phyloP scores from a whole-genome alignment of 164 flowering plant species.

The Umbellularia californica region DNA sequence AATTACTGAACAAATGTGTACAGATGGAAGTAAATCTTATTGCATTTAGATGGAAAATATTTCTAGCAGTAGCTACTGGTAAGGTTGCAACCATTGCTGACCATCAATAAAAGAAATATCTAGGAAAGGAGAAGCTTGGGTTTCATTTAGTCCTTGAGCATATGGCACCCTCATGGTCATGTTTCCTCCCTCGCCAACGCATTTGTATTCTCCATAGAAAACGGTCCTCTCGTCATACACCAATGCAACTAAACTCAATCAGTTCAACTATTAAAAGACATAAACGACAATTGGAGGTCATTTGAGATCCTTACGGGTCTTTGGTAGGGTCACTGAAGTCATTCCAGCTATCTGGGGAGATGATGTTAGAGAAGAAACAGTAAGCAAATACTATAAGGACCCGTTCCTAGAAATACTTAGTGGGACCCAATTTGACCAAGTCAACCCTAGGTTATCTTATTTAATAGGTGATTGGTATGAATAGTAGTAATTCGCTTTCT shows the following conservation, averaged over 20 bases:
- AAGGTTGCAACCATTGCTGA: slow-evolving; percentile 67
- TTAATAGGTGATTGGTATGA: too few species aligned
- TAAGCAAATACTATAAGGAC: slow-evolving; percentile 58
- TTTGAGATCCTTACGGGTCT: slow-evolving; percentile 52
- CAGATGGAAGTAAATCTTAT: too few species aligned
- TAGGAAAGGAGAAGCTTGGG: slow-evolving; percentile 68
- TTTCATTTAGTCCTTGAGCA: slow-evolving; percentile 56
- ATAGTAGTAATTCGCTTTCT: too few species aligned
- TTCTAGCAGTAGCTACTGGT: neutral
- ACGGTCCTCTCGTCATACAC: slow-evolving; percentile 44
- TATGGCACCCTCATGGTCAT: slow-evolving; percentile 52
- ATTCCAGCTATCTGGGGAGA: slow-evolving; percentile 93
- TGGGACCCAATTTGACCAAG: too few species aligned
- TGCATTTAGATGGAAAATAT: too few species aligned
- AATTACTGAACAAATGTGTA: too few species aligned
- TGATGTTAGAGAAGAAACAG: slow-evolving; percentile 66
- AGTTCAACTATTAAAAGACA: too few species aligned
- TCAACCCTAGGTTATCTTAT: too few species aligned
- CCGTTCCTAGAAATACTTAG: too few species aligned
- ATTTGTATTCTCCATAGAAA: slow-evolving; percentile 83
- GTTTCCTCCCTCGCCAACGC: slow-evolving; percentile 71
- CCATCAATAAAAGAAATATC: slow-evolving; percentile 65
- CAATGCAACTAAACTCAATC: neutral
- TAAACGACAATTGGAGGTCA: neutral
- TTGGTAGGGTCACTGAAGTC: slow-evolving; percentile 75